Base-by-base conservation (phyloP, 1,284 basidiomycete genomes). In the Meripilus lineatus region DNA sequence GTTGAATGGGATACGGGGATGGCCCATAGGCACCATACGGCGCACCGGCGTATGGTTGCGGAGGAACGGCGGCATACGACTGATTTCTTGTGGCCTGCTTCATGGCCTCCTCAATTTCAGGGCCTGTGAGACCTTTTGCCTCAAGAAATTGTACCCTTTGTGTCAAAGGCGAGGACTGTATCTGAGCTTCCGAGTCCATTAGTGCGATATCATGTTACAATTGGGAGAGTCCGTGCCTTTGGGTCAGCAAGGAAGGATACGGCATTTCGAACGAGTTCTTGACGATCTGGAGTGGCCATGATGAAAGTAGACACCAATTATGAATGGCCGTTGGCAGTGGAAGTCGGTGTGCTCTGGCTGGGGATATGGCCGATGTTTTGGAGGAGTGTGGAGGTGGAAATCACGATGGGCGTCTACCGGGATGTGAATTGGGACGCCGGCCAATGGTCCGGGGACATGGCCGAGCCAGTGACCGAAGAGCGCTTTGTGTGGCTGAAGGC, bases 71-170 rank as follows among this genome's bases (percentile, higher is more conserved):
- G 18, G 43, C 48, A 30, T 30, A 30, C n/a, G 28, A 30, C 28
- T 30, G 28, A 46, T 58, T 63, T 25, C 58, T 52, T 17, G 75
- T 66, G 0, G 77, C 76, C 58, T 82, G 84, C 48, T 77, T 74
- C 54, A 98, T 66, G 4, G 93, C 95, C 44, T 83, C 73, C 63
- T 97, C 91, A 50, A 98, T 94, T 67, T 99, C 95, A 11, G 74
- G 62, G 14, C 77, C 74, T 1, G 81, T 86, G 21, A 99, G 71
- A 1, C 95, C 95, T 64, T 98, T 98, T 4, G 91, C 87, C 59
- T 97, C 89, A 20, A 99, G 78, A 69, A 98, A 99, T 57, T 91
- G 84, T 40, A 99, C 79, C 39, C 90, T 80, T 62, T 95, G 90
- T 4, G 86, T 77, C 25, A 97, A 67, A 2, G 92, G 72, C 2